Conservation (phyloP, 495 filamentous ascomycete species). For the Aspergillus campestris region DNA sequence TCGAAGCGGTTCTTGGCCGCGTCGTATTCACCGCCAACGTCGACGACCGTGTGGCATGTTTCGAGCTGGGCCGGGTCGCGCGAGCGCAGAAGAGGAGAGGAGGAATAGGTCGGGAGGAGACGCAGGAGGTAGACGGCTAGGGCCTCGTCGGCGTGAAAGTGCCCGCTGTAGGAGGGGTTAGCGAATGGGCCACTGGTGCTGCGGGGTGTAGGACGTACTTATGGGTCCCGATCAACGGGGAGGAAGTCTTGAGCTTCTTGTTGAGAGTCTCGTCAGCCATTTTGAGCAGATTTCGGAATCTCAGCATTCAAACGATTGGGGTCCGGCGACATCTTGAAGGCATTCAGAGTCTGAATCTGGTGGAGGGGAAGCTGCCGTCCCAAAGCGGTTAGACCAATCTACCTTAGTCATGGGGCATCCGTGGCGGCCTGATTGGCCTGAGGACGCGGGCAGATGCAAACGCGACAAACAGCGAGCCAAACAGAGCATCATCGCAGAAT, state of each 20-base stretch:
- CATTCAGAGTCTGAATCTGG: too few species aligned
- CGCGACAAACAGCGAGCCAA: too few species aligned
- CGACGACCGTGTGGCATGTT: constrained; percentile 88
- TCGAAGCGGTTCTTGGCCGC: constrained; percentile 70
- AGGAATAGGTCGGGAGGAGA: constrained; percentile 69
- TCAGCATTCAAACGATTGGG: constrained; percentile 16
- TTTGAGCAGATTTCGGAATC: constrained; percentile 28
- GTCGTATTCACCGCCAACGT: constrained; percentile 89
- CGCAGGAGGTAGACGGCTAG: constrained; percentile 96
- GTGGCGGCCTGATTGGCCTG: too few species aligned
- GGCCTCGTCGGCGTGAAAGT: constrained; percentile 98
- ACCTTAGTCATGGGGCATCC: too few species aligned
- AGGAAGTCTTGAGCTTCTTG: constrained; percentile 61
- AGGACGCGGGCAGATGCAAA: too few species aligned
- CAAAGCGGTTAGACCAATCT: too few species aligned
- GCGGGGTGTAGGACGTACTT: constrained; percentile 39
- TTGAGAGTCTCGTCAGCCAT: constrained; percentile 58
- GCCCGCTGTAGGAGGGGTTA: constrained; percentile 48
- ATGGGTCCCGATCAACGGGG: constrained; percentile 76
- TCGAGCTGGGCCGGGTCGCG: constrained; percentile 72
- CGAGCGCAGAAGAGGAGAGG: constrained; percentile 71
- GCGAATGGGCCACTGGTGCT: constrained; percentile 9
- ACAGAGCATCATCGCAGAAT: neutral
- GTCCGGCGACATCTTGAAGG: too few species aligned
- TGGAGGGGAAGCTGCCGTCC: too few species aligned